A percentile compares a stretch with the other conserved stretches of the same genome.
These are phyloP conservation scores for Ophioceras dolichostomum DNA, from an alignment of 2,329 filamentous ascomycete species.

Conservation along the genomic window DNA sequence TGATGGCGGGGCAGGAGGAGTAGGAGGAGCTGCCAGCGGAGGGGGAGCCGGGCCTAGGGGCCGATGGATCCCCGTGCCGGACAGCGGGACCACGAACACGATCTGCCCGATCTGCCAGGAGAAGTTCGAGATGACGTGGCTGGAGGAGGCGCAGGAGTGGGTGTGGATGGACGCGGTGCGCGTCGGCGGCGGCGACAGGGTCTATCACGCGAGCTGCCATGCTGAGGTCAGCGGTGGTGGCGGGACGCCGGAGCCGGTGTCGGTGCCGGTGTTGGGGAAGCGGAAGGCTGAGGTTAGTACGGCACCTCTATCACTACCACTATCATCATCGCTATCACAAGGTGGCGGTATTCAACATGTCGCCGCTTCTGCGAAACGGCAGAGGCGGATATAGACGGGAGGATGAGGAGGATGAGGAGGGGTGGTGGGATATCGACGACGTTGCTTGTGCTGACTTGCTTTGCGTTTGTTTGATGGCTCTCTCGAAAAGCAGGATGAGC, in stretches of 20 bases:
- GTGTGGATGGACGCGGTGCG: constrained; percentile 87
- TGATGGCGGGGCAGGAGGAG: constrained; percentile 23
- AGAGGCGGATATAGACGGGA: no score
- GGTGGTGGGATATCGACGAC: no score
- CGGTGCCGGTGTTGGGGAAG: constrained; percentile 8
- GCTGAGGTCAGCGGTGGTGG: constrained; percentile 50
- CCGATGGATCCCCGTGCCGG: constrained; percentile 73
- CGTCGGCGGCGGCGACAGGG: constrained; percentile 57
- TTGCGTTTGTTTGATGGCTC: no score
- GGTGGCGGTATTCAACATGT: no score
- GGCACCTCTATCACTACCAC: no score
- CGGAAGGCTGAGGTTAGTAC: constrained; percentile 8
- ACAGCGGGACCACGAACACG: constrained; percentile 59
- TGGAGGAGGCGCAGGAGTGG: constrained; percentile 89
- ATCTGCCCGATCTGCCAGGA: constrained; percentile 93
- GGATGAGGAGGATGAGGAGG: no score
- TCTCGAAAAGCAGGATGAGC: neutral
- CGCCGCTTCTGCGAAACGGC: no score
- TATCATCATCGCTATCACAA: no score
- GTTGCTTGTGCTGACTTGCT: no score
- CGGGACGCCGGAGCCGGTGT: constrained; percentile 6
- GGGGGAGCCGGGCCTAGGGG: constrained; percentile 39
- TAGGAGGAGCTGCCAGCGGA: constrained; percentile 22
- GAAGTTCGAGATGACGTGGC: constrained; percentile 83
- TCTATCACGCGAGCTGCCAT: constrained; percentile 86